These are phyloP conservation scores for Penicillium sp. DNA, from an alignment of 2,329 filamentous ascomycete genomes.

Conservation along the genomic window DNA sequence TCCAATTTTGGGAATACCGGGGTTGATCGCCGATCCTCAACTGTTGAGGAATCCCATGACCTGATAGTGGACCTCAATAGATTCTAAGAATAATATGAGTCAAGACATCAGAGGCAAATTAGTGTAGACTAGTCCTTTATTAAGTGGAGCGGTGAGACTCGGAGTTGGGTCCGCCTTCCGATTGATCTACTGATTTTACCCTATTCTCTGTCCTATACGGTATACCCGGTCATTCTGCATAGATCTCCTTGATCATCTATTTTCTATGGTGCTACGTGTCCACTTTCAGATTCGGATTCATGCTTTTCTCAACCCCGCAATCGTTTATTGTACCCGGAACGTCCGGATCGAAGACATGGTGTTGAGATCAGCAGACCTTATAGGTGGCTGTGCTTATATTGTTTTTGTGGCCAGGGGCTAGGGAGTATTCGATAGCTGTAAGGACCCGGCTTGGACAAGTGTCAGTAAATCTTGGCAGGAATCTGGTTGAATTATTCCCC, in stretches of 20 bases:
- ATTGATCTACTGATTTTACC: not conserved
- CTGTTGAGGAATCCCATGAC: slow-evolving; percentile 15
- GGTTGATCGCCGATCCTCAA: slow-evolving; percentile 10
- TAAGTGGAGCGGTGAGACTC: slow-evolving; percentile 21
- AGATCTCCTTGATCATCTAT: not conserved
- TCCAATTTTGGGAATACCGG: not conserved
- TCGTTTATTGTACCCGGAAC: not conserved
- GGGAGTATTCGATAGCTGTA: not conserved
- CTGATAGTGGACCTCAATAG: not conserved
- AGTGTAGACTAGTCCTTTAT: not conserved
- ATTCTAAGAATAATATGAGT: not conserved
- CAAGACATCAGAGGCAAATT: not conserved
- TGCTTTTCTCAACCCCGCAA: slow-evolving; percentile 5
- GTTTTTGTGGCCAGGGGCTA: not conserved
- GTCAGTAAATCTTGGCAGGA: slow-evolving; percentile 1
- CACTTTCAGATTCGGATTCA: not conserved
- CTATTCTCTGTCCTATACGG: slow-evolving; percentile 2
- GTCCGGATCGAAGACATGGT: not conserved
- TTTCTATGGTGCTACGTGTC: slow-evolving; percentile 3
- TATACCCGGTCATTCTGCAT: not conserved
- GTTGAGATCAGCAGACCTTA: slow-evolving; percentile 7
- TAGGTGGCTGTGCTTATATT: not conserved
- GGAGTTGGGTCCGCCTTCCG: slow-evolving; percentile 7
- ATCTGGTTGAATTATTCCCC: not conserved
- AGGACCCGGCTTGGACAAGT: not conserved